A percentile compares a stretch with the other conserved stretches of the same genome.
Conservation (phyloP, 495 filamentous ascomycete genomes). For the Beverwykella pulmonaria region DNA sequence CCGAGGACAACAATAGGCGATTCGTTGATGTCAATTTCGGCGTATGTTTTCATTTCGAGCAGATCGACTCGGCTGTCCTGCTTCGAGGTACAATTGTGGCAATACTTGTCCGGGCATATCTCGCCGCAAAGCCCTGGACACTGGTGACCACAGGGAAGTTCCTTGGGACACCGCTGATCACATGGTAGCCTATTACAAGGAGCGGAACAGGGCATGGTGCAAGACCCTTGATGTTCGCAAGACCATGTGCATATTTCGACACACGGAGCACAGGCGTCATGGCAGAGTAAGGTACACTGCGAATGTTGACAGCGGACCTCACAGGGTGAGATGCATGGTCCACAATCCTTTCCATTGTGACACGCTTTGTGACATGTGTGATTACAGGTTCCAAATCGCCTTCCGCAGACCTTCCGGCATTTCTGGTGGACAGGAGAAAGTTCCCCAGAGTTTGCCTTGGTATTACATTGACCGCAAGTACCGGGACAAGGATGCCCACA, state of each 20-base stretch:
- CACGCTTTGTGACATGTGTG: conserved; percentile 60
- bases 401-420: conserved; percentile 18
- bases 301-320: conserved; percentile 66
- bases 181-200: conserved; percentile 68
- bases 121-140: conserved; percentile 33
- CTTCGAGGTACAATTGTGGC: conserved; percentile 35
- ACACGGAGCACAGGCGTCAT: conserved; percentile 68
- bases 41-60: conserved; percentile 54
- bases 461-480: conserved; percentile 56
- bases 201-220: conserved; percentile 66
- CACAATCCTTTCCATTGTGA: conserved; percentile 57
- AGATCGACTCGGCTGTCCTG: conserved; percentile 57
- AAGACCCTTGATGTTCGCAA: conserved; percentile 56
- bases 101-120: conserved; percentile 6
- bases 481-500: conserved; percentile 66
- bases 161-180: conserved; percentile 59
- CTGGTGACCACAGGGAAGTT: conserved; percentile 13
- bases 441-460: conserved; percentile 44
- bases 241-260: conserved; percentile 57
- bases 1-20: conserved; percentile 63
- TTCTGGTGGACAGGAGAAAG: background rate
- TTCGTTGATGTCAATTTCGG: conserved; percentile 59
- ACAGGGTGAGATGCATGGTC: conserved; percentile 58
- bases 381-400: conserved; percentile 49
- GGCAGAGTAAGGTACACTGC: conserved; percentile 59